Conservation (phyloP, 148 eudicot species). For the Suaeda aralocaspica region DNA sequence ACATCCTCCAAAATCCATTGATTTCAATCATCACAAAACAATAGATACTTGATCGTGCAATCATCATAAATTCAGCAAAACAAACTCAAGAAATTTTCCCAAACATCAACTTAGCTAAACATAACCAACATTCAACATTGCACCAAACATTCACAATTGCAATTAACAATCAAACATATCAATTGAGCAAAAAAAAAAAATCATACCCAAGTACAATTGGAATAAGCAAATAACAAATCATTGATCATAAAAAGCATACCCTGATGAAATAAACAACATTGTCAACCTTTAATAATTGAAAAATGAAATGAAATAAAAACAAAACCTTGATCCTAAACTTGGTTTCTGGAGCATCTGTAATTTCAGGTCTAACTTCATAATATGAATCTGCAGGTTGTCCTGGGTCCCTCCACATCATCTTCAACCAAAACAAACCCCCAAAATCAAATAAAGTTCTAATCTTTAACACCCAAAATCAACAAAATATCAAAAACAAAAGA, state of each 20-base stretch:
- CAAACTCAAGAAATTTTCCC: background rate
- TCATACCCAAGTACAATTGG: too few relatives aligned
- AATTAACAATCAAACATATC: too few relatives aligned
- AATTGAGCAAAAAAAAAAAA: too few relatives aligned
- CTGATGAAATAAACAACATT: background rate
- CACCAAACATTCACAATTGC: slow-evolving; percentile 1
- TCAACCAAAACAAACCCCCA: background rate
- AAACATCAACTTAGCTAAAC: background rate
- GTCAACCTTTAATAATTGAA: slow-evolving; percentile 11
- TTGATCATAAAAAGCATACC: slow-evolving; percentile 5
- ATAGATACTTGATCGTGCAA: background rate
- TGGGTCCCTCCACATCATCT: slow-evolving; percentile 67
- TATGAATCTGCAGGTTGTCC: slow-evolving; percentile 81
- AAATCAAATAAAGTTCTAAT: background rate
- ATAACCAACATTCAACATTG: slow-evolving; percentile 8
- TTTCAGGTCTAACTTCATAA: slow-evolving; percentile 78
- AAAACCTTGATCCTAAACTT: slow-evolving; percentile 93
- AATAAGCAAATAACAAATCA: too few relatives aligned
- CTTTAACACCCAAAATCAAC: slow-evolving; percentile 22
- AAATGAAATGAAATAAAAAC: slow-evolving; percentile 4
- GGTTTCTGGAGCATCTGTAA: slow-evolving; percentile 82
- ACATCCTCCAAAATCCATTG: too few relatives aligned
- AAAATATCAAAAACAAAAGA: slow-evolving; percentile 22
- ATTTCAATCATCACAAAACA: background rate
- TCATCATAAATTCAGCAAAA: slow-evolving; percentile 3